These are phyloP conservation scores for Hyphopichia buzzinii DNA, from an alignment of 1,139 yeast genomes.

Conservation along the genomic window DNA sequence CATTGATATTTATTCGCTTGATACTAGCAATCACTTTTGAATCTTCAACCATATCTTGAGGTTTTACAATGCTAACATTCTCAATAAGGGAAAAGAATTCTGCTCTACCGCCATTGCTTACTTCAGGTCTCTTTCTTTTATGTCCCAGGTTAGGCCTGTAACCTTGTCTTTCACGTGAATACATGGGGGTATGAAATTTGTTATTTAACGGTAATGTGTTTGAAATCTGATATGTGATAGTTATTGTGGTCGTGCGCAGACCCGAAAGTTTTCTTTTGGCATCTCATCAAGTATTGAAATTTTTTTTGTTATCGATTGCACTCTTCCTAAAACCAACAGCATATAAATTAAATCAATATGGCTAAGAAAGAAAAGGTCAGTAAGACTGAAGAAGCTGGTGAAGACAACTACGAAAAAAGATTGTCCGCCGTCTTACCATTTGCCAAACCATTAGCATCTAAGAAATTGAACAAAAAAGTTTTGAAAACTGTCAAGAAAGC, in stretches of 20 bases:
- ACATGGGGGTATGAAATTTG: too few species aligned
- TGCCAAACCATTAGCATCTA: constrained; percentile 93
- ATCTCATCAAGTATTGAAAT: background rate
- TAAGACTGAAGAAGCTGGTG: constrained; percentile 46
- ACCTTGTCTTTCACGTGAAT: background rate
- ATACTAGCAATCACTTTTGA: constrained; percentile 18
- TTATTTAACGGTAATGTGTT: too few species aligned
- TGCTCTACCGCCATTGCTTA: background rate
- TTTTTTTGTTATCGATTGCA: background rate
- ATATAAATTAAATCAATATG: constrained; percentile 45
- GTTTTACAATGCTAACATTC: background rate
- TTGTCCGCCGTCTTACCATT: constrained; percentile 88
- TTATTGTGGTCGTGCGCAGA: background rate
- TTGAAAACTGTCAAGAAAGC: constrained; percentile 96
- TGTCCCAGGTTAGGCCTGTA: background rate
- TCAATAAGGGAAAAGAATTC: background rate
- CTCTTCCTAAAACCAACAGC: background rate
- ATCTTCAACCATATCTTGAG: constrained; percentile 18
- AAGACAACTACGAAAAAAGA: constrained; percentile 89
- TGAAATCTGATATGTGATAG: too few species aligned
- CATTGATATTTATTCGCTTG: constrained; percentile 13
- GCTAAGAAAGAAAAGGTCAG: constrained; percentile 48
- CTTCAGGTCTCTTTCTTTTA: constrained; percentile 2
- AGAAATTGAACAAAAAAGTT: constrained; percentile 92
- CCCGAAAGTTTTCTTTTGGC: background rate